Base-by-base conservation (phyloP, 208 protist genomes). In the Endotrypanum monterogeii region DNA sequence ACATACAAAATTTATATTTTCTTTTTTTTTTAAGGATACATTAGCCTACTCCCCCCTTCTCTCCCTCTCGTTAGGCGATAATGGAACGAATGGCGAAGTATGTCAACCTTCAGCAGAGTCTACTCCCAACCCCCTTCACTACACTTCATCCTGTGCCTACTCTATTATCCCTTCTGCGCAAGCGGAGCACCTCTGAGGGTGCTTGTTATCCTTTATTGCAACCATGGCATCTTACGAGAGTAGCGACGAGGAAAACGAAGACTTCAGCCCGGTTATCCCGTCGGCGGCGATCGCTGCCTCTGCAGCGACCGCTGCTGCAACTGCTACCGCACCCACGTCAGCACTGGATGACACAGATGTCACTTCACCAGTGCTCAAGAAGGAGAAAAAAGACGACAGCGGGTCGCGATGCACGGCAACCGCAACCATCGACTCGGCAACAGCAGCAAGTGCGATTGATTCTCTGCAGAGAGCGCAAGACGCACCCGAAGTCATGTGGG, bases 231-330 rank as follows among this genome's bases (percentile, higher is more conserved):
- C 50, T 3, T 35, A 62, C 56, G 67, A 41, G 30, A 75, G 28
- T 50, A 74, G 67, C 74, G 67, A 48, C 68, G 71, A 86, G 23
- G 83, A 88, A 1, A 84, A 93, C 9, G 89, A 88, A 7, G 89
- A 89, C 65, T 93, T 93, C 62, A 74, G 84, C 6, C 89, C 84
- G 3, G n/a, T 83, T 35, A 80, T 90, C 76, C 86, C 86, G 14
- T 73, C 69, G 35, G 28, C 69, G 23, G 44, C 71, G 14, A 68
- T 71, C 51, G 54, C 66, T 30, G 44, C 78, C 18, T 37, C 58
- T 35, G 32, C 54, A 44, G 56, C 16, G 2, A 20, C 25, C 23
- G 63, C 12, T 68, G 28, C 44, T 6, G 35, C 57, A 25, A 8
- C 37, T 16, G n/a, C 23, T 9, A 14, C 44, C 2, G 14, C 63